Conservation (phyloP, 169 alveolate genomes). For the Plasmodium adleri region DNA sequence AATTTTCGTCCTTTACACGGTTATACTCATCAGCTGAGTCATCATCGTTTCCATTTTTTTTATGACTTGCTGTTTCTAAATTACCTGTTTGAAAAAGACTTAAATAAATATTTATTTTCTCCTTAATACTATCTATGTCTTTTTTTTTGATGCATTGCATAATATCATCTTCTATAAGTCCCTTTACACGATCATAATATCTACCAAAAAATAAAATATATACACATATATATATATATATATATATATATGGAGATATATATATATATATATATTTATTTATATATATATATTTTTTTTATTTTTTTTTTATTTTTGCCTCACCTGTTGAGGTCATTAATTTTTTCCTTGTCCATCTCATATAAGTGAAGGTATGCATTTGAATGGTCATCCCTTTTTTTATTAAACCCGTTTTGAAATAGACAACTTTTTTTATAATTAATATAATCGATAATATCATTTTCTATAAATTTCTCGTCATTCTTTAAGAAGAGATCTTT, state of each 20-base stretch:
- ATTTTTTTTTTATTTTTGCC: background rate
- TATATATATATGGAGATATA: background rate
- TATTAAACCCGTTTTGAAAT: conserved; percentile 9
- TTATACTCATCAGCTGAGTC: background rate
- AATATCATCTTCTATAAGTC: conserved; percentile 48
- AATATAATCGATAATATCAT: conserved; percentile 46
- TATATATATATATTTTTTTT: background rate
- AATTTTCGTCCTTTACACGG: background rate
- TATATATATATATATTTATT: background rate
- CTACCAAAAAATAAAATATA: background rate
- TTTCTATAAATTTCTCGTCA: conserved; percentile 42
- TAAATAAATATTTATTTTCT: conserved; percentile 29
- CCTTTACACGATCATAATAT: conserved; percentile 30
- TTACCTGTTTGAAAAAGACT: conserved; percentile 28
- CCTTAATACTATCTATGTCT: conserved; percentile 26
- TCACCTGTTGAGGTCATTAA: conserved; percentile 36
- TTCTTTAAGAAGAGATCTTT: background rate
- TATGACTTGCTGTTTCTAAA: background rate
- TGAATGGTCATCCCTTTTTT: conserved; percentile 13
- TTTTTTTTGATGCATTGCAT: conserved; percentile 22
- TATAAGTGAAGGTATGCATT: conserved; percentile 37
- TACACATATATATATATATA: background rate
- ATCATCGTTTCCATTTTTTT: background rate
- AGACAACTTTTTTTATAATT: conserved; percentile 23
- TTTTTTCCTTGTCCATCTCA: conserved; percentile 20